Evolutionary conservation across 139 green algal species (phyloP).

Genomic region (Eudorina sp.): DNA sequence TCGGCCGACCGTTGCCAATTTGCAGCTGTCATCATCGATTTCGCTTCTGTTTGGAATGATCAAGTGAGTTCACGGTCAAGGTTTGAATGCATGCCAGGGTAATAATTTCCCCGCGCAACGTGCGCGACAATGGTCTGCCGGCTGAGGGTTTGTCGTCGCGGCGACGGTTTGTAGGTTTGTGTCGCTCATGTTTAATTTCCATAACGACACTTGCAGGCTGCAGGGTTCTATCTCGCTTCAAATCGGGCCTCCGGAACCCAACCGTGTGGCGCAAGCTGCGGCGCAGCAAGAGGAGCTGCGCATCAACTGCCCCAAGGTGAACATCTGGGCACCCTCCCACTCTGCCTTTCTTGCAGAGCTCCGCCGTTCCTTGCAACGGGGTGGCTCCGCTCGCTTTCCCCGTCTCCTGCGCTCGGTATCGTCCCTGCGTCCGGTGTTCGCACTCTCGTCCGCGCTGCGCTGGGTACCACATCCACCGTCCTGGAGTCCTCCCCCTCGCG

Average conservation of each 20-base stretch:
- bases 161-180: background rate
- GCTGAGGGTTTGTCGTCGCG: background rate
- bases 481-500: background rate
- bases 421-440: background rate
- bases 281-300: background rate
- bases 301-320: conserved; percentile 38
- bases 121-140: no score
- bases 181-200: background rate
- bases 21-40: conserved; percentile 15
- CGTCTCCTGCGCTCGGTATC: background rate
- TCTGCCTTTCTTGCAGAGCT: no score
- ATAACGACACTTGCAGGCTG: background rate
- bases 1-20: background rate
- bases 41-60: conserved; percentile 25
- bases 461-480: background rate
- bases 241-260: background rate
- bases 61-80: conserved; percentile 20
- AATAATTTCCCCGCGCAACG: no score
- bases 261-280: no score
- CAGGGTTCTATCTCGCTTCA: background rate
- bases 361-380: no score
- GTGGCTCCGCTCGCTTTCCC: no score
- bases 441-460: background rate
- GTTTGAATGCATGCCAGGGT: no score
- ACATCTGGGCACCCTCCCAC: no score